These are phyloP conservation scores for Eragrostis curvula DNA, from an alignment of 176 grass and related monocot species.

Conservation along the genomic window DNA sequence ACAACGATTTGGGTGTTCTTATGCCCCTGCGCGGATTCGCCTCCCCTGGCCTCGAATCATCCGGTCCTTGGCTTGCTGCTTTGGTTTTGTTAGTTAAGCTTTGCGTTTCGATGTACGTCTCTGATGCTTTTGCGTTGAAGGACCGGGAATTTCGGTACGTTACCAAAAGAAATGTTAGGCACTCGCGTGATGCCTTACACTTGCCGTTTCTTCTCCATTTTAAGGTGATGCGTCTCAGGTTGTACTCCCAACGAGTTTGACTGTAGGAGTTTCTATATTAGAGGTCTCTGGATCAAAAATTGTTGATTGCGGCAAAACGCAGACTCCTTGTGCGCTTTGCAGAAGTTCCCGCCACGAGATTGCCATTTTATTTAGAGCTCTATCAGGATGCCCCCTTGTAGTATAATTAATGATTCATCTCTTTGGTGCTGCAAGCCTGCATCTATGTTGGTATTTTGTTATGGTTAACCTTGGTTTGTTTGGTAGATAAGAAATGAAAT, in stretches of 20 bases:
- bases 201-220: slow-evolving; percentile 28
- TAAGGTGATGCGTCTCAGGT: background rate
- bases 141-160: slow-evolving; percentile 10
- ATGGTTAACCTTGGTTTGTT: background rate
- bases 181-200: background rate
- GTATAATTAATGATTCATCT: background rate
- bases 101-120: slow-evolving; percentile 20
- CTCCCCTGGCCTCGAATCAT: slow-evolving; percentile 7
- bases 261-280: background rate
- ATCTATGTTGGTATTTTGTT: background rate
- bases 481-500: background rate
- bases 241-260: background rate
- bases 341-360: too few species aligned
- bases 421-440: background rate
- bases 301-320: background rate
- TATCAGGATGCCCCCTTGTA: background rate
- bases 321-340: background rate
- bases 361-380: background rate
- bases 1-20: background rate
- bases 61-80: background rate
- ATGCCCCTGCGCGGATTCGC: slow-evolving; percentile 20
- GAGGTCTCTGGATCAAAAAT: background rate
- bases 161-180: slow-evolving; percentile 9
- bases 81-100: background rate
- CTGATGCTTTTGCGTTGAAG: slow-evolving; percentile 12